A percentile compares a stretch with the other conserved stretches of the same genome.
Evolutionary conservation across 163 green algal genomes (phyloP).

Genomic region (Trebouxia gelatinosa): DNA sequence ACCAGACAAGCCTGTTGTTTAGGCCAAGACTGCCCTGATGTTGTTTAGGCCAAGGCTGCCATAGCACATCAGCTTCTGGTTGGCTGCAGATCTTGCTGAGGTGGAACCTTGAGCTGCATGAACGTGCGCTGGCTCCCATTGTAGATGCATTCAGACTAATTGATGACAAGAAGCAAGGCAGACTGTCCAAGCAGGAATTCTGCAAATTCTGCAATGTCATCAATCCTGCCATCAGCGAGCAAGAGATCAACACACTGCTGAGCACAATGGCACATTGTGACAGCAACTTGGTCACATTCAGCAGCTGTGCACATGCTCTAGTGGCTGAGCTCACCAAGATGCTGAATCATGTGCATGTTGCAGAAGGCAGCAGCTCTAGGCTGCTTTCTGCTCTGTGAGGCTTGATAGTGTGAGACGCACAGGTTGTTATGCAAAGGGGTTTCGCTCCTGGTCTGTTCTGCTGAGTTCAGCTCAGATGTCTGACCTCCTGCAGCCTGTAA

Average conservation of each 20-base stretch:
- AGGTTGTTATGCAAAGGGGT: too few relatives aligned
- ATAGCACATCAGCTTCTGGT: not conserved
- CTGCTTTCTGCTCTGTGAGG: too few relatives aligned
- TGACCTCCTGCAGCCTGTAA: too few relatives aligned
- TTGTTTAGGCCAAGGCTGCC: not conserved
- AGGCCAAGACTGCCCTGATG: not conserved
- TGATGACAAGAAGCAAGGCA: conserved; percentile 22
- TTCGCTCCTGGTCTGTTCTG: too few relatives aligned
- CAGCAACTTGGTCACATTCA: conserved; percentile 31
- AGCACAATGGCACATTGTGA: conserved; percentile 24
- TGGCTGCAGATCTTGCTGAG: conserved; percentile 15
- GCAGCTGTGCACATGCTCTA: conserved; percentile 29
- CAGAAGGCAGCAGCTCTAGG: too few relatives aligned
- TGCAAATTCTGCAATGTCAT: conserved; percentile 35
- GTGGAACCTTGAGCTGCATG: conserved; percentile 29
- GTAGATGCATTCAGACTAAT: conserved; percentile 32
- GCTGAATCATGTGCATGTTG: conserved; percentile 30
- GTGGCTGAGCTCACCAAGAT: conserved; percentile 31
- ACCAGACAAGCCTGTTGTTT: not conserved
- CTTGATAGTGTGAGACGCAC: too few relatives aligned
- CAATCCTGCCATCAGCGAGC: conserved; percentile 27
- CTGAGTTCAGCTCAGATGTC: too few relatives aligned
- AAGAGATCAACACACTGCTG: conserved; percentile 26
- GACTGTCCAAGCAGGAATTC: conserved; percentile 33
- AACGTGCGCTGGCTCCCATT: conserved; percentile 23